A percentile compares a stretch with the other conserved stretches of the same genome.
Evolutionary conservation across 1,284 basidiomycete species (phyloP).

Genomic region (Ceratobasidium sp.): DNA sequence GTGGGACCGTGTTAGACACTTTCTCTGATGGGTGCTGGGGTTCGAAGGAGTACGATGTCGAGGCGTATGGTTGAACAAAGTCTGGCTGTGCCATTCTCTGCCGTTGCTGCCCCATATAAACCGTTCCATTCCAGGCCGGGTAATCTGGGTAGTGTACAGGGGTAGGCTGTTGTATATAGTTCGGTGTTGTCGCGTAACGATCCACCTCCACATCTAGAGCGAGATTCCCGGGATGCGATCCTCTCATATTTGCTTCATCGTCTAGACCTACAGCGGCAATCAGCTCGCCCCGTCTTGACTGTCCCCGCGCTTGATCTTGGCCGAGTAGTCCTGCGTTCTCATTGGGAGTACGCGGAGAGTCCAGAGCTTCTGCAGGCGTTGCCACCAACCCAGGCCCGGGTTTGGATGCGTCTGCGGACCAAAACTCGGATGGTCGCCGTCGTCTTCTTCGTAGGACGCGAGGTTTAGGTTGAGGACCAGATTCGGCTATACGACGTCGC

Average conservation of each 20-base stretch:
- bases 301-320: background rate
- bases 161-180: background rate
- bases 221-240: background rate
- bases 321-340: constrained; percentile 14
- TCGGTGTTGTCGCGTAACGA: background rate
- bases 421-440: constrained; percentile 17
- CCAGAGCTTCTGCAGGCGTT: background rate
- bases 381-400: background rate
- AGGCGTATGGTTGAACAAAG: background rate
- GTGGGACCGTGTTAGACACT: background rate
- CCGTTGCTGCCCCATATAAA: background rate
- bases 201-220: background rate
- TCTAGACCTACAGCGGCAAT: background rate
- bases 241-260: background rate
- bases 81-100: background rate
- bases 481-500: background rate
- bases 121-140: background rate
- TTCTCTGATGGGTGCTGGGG: background rate
- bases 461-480: background rate
- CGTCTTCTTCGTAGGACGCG: background rate
- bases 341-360: constrained; percentile 7
- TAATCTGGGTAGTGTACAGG: background rate
- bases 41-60: background rate
- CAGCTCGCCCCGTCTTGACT: background rate
- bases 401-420: constrained; percentile 27